Conservation (phyloP, 2,329 filamentous ascomycete genomes). For the Fragosphaeria purpurea region DNA sequence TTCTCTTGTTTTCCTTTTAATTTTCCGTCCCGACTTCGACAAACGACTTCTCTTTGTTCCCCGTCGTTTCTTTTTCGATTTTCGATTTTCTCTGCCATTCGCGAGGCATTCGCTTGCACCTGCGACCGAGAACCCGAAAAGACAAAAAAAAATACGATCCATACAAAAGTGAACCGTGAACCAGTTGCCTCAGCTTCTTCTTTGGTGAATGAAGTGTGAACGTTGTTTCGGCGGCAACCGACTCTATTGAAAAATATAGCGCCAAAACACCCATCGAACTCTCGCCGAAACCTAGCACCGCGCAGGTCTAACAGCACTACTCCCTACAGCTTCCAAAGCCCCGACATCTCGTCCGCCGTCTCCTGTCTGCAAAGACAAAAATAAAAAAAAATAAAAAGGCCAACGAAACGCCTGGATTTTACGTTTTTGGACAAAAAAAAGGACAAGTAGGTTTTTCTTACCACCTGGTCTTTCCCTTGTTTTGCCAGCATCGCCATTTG, state of each 20-base stretch:
- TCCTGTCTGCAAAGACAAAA: background rate
- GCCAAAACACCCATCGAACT: too few species aligned
- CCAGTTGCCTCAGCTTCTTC: too few species aligned
- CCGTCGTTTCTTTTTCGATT: conserved; percentile 10
- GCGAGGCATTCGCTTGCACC: conserved; percentile 28
- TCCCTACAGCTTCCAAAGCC: background rate
- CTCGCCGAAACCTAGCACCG: too few species aligned
- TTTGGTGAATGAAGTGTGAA: too few species aligned
- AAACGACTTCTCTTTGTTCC: conserved; percentile 9
- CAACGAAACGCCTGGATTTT: too few species aligned
- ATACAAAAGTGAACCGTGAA: too few species aligned
- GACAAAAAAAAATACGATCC: background rate
- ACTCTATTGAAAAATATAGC: too few species aligned
- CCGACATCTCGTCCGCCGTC: background rate
- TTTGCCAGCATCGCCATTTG: too few species aligned
- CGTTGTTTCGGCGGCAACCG: too few species aligned
- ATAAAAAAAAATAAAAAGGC: conserved; percentile 13
- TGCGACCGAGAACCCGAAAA: conserved; percentile 20
- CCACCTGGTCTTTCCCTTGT: background rate
- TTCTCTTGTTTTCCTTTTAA: background rate
- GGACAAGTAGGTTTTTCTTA: conserved; percentile 1
- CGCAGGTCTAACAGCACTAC: too few species aligned
- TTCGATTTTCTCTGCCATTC: conserved; percentile 10
- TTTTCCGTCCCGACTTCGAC: background rate
- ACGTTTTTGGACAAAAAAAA: conserved; percentile 1